phyloP scores from a whole-genome alignment of 768 basidiomycete species.

The Boletus tylopilopsis region DNA sequence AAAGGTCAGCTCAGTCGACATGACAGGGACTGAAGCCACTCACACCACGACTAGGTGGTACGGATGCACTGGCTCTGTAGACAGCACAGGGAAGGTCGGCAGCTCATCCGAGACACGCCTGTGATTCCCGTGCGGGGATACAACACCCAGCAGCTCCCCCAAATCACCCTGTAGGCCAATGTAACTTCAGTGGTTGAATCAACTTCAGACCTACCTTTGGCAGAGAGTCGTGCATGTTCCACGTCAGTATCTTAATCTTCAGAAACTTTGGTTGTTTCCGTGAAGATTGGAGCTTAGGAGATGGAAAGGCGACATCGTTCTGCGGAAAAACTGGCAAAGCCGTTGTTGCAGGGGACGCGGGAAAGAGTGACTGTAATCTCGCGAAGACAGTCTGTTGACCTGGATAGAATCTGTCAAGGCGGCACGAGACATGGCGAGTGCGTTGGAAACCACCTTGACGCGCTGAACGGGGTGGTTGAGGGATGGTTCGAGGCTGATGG shows the following conservation, averaged over 20 bases:
- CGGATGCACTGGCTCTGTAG: conserved; percentile 54
- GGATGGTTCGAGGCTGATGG: conserved; percentile 18
- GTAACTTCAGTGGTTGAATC: conserved; percentile 1
- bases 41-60: conserved; percentile 80
- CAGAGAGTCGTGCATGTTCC: conserved; percentile 85
- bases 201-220: conserved; percentile 53
- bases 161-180: conserved; percentile 57
- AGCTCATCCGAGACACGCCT: conserved; percentile 24
- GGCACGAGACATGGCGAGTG: conserved; percentile 4
- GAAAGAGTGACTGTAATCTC: conserved; percentile 51
- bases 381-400: conserved; percentile 43
- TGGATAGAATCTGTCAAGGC: conserved; percentile 9
- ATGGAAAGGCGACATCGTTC: conserved; percentile 20
- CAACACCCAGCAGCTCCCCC: conserved; percentile 63
- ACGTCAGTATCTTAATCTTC: conserved; percentile 68
- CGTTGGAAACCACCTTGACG: conserved; percentile 19
- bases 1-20: conserved; percentile 14
- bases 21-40: conserved; percentile 25
- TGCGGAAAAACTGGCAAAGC: conserved; percentile 17
- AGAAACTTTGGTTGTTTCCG: conserved; percentile 41
- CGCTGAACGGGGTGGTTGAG: conserved; percentile 11
- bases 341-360: conserved; percentile 30
- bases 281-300: conserved; percentile 19
- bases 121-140: conserved; percentile 39
- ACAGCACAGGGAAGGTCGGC: conserved; percentile 43